A percentile compares a stretch with the other conserved stretches of the same genome.
Evolutionary conservation across 495 filamentous ascomycete species (phyloP).

Genomic region (Aspergillus cavernicola): DNA sequence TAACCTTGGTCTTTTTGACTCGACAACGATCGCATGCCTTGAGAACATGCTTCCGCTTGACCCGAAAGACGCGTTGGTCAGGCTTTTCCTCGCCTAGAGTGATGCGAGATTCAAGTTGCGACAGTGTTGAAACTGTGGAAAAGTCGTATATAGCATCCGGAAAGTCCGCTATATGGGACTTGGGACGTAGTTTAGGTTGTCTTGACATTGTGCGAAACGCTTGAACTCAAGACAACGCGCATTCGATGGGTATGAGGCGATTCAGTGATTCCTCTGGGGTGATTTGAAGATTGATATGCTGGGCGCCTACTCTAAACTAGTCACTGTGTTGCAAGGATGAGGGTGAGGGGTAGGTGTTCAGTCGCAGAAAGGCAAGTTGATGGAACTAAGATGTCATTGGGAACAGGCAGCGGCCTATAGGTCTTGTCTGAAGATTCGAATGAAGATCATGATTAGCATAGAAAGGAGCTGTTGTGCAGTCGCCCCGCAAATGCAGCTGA

Average conservation of each 20-base stretch:
- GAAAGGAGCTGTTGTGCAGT: slow-evolving; percentile 10
- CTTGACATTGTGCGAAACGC: slow-evolving; percentile 30
- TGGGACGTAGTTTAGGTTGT: slow-evolving; percentile 43
- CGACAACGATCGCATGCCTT: slow-evolving; percentile 48
- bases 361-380: slow-evolving; percentile 14
- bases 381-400: slow-evolving; percentile 17
- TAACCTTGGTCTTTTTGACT: slow-evolving; percentile 48
- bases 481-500: slow-evolving; percentile 24
- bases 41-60: slow-evolving; percentile 48
- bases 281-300: slow-evolving; percentile 7
- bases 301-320: slow-evolving; percentile 10
- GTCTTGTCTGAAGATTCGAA: slow-evolving; percentile 10
- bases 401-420: slow-evolving; percentile 18
- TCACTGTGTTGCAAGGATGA: slow-evolving; percentile 11
- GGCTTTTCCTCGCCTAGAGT: slow-evolving; percentile 36
- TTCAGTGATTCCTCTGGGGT: background rate
- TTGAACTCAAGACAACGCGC: background rate
- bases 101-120: slow-evolving; percentile 32
- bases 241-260: background rate
- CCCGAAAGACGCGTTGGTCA: slow-evolving; percentile 45
- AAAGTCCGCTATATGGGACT: slow-evolving; percentile 35
- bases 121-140: slow-evolving; percentile 28
- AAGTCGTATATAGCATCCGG: slow-evolving; percentile 38
- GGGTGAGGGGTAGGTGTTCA: slow-evolving; percentile 20
- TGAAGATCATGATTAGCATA: slow-evolving; percentile 22